These are phyloP conservation scores for Citrus sp. DNA, from an alignment of 345 rosid species.

Conservation along the genomic window DNA sequence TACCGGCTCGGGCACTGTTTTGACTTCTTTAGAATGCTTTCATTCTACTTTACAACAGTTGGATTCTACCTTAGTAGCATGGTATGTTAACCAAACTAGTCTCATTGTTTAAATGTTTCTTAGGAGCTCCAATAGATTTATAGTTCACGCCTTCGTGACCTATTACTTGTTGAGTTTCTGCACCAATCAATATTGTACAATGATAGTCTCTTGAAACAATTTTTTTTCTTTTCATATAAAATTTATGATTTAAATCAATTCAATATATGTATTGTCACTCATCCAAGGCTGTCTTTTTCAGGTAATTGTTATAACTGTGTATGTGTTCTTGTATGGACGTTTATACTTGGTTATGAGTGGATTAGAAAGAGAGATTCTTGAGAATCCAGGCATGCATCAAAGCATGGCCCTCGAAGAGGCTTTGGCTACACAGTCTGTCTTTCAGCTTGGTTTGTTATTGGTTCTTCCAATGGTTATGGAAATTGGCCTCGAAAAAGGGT, in stretches of 20 bases:
- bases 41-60: constrained; percentile 96
- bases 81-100: constrained; percentile 43
- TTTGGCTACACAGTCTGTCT: constrained; percentile 75
- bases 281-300: constrained; percentile 27
- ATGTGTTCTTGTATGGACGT: constrained; percentile 92
- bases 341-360: constrained; percentile 91
- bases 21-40: constrained; percentile 96
- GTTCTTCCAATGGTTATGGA: constrained; percentile 97
- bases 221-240: neutral
- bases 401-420: constrained; percentile 86
- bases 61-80: constrained; percentile 96
- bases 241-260: neutral
- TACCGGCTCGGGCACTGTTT: constrained; percentile 88
- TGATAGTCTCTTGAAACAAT: neutral
- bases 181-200: neutral
- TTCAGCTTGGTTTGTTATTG: constrained; percentile 82
- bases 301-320: constrained; percentile 80
- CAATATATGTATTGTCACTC: neutral
- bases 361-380: constrained; percentile 60
- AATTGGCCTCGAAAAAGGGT: constrained; percentile 93
- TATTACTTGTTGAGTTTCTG: neutral
- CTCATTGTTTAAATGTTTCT: neutral
- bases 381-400: constrained; percentile 51
- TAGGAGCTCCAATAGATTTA: neutral
- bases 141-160: neutral